These are phyloP conservation scores for Penicillium sp. DNA, from an alignment of 2,329 filamentous ascomycete species.

Conservation along the genomic window DNA sequence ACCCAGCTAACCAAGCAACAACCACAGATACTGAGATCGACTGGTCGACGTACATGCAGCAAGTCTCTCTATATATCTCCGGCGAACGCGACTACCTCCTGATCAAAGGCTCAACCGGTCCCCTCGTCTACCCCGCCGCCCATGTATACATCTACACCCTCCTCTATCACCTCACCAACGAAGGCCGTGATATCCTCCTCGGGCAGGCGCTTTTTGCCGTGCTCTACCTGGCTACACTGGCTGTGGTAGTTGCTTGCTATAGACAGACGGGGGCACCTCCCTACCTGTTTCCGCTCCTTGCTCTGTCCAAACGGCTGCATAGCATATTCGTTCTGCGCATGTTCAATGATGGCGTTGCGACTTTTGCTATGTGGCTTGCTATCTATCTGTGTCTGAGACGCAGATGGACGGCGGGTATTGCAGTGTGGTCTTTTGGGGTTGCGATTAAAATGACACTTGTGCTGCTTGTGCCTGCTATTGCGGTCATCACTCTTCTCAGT, in stretches of 20 bases:
- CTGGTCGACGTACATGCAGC: slow-evolving; percentile 96
- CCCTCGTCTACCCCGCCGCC: slow-evolving; percentile 88
- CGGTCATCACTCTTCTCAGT: slow-evolving; percentile 70
- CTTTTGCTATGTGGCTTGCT: slow-evolving; percentile 77
- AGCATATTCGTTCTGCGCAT: slow-evolving; percentile 88
- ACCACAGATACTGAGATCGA: slow-evolving; percentile 89
- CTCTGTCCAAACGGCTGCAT: slow-evolving; percentile 87
- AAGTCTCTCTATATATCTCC: slow-evolving; percentile 71
- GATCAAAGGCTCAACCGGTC: slow-evolving; percentile 85
- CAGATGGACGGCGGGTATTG: slow-evolving; percentile 68
- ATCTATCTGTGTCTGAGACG: slow-evolving; percentile 74
- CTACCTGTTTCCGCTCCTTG: slow-evolving; percentile 80
- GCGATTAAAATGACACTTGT: slow-evolving; percentile 96
- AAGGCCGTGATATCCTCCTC: slow-evolving; percentile 69
- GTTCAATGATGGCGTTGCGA: slow-evolving; percentile 94
- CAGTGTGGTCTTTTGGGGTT: slow-evolving; percentile 73
- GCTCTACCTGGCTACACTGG: slow-evolving; percentile 74
- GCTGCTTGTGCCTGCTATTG: slow-evolving; percentile 77
- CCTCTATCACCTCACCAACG: slow-evolving; percentile 73
- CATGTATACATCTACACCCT: slow-evolving; percentile 88
- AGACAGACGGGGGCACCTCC: slow-evolving; percentile 57
- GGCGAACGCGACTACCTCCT: slow-evolving; percentile 87
- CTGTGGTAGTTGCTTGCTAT: slow-evolving; percentile 79
- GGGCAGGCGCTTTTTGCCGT: slow-evolving; percentile 82
- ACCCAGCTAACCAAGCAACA: slow-evolving; percentile 12